Evolutionary conservation across 768 basidiomycete species (phyloP), one percentile per base, ranked within the genome.

Genomic region (Tricholoma sp.): DNA sequence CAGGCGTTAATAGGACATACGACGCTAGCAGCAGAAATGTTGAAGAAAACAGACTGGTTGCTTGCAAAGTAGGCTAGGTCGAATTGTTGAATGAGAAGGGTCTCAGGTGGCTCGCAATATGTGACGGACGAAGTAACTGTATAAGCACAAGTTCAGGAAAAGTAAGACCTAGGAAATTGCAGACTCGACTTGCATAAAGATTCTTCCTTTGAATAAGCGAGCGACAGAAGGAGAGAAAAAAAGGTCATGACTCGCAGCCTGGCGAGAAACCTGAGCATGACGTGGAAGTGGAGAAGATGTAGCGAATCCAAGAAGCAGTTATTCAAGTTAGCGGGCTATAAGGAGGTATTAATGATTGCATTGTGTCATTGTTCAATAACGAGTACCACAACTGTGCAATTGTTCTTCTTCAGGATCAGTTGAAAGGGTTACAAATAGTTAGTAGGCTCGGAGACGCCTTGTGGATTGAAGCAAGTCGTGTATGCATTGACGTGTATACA

Each of bases 51-150:
- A 33, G 90, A 91, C 20, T 84, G 71, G 65, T 91, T 92, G 58
- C 72, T 65, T 37, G 84, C 78, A 59, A 88, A 83, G 68, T 87
- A 93, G 11, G 79, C 76, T 52, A 92, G 69, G 64, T 91, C 85
- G 65, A 92, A 88, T 62, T 85, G 83, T 71, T 90, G 80, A 44
- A 93, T 78, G 65, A 93, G 86, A 58, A 94, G 79, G 32, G 83
- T 81, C 68, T 89, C 84, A 51, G 91, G 91, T 37, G 88, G 85
- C 52, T 85, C 74, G 72, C 91, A 94, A 69, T 94, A 94, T 31
- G 91, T 88, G 65, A 94, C 89, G 56, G 91, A 92, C 17, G 89
- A 91, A 29, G 91, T 91, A 70, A 89, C 90, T 92, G 66, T 29
- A 53, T 50, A 56, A 59, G 54, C 58, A 54, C 8, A 53, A 54